These are phyloP conservation scores for Edaphochlamys debaryana DNA, from an alignment of 139 green algal genomes.

Conservation along the genomic window DNA sequence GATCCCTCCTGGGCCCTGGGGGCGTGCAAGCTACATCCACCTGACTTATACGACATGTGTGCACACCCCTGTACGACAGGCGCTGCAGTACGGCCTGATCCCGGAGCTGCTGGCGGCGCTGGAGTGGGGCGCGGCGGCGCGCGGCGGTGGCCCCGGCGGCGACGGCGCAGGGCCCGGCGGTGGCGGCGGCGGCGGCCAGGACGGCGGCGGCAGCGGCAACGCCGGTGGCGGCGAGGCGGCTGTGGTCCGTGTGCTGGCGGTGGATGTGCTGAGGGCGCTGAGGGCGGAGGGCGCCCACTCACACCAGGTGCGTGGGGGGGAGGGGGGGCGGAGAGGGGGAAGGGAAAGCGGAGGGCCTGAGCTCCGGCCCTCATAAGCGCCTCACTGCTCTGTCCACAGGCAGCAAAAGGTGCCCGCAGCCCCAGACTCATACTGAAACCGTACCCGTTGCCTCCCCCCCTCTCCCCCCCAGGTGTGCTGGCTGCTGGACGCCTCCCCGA, in stretches of 20 bases:
- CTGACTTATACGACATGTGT: constrained; percentile 35
- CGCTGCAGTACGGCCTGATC: constrained; percentile 44
- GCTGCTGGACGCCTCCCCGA: constrained; percentile 68
- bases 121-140: constrained; percentile 69
- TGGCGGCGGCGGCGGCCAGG: neutral
- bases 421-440: too few species aligned
- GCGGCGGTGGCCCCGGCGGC: neutral
- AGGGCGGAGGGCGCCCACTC: constrained; percentile 58
- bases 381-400: too few species aligned
- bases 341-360: too few species aligned
- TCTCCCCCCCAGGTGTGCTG: constrained; percentile 45
- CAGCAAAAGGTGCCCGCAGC: too few species aligned
- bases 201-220: constrained; percentile 36
- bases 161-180: neutral
- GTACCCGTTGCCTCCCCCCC: neutral
- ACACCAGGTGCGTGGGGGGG: constrained; percentile 23
- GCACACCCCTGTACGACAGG: constrained; percentile 45
- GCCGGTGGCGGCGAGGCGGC: constrained; percentile 51
- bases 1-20: too few species aligned
- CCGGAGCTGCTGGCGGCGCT: constrained; percentile 71
- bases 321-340: neutral
- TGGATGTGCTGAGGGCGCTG: constrained; percentile 85
- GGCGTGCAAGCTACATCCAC: too few species aligned
- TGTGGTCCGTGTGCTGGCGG: constrained; percentile 78
- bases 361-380: too few species aligned